These are phyloP conservation scores for Glonium stellatum DNA, from an alignment of 495 filamentous ascomycete species.

Conservation along the genomic window DNA sequence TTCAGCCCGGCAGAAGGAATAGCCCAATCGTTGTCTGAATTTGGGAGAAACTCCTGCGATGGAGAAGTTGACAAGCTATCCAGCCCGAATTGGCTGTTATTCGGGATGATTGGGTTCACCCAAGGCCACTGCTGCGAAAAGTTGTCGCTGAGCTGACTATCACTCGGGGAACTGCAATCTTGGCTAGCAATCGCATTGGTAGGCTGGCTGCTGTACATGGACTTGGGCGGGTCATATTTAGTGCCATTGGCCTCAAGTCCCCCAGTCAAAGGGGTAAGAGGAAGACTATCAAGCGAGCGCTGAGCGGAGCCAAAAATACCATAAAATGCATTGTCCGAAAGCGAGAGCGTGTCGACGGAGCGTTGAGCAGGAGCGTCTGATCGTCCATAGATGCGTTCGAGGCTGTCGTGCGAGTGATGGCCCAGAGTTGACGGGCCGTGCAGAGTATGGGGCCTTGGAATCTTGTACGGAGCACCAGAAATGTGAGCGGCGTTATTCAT, in stretches of 20 bases:
- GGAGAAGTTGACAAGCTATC: conserved; percentile 28
- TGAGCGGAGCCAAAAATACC: conserved; percentile 19
- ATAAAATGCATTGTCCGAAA: conserved; percentile 23
- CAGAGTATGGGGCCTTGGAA: conserved; percentile 65
- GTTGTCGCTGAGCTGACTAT: conserved; percentile 18
- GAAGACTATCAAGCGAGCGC: conserved; percentile 29
- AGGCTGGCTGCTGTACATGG: conserved; percentile 16
- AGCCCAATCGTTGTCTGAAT: conserved; percentile 19
- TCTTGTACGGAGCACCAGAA: conserved; percentile 72
- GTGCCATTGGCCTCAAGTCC: conserved; percentile 13
- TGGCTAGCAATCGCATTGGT: conserved; percentile 7
- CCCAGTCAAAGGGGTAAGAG: conserved; percentile 20
- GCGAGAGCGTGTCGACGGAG: conserved; percentile 22
- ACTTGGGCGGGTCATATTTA: conserved; percentile 14
- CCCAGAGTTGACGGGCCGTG: conserved; percentile 40
- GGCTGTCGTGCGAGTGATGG: conserved; percentile 7
- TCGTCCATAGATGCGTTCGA: background rate
- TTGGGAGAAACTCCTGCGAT: conserved; percentile 26
- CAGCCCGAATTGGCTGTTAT: conserved; percentile 13
- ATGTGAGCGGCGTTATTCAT: conserved; percentile 81
- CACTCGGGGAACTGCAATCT: conserved; percentile 18
- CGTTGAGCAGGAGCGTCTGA: conserved; percentile 10
- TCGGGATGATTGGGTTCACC: conserved; percentile 4
- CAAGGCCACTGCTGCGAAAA: conserved; percentile 21
- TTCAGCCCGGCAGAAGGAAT: conserved; percentile 25